Conservation (phyloP, 2,329 filamentous ascomycete species). For the Didymella segeticola region DNA sequence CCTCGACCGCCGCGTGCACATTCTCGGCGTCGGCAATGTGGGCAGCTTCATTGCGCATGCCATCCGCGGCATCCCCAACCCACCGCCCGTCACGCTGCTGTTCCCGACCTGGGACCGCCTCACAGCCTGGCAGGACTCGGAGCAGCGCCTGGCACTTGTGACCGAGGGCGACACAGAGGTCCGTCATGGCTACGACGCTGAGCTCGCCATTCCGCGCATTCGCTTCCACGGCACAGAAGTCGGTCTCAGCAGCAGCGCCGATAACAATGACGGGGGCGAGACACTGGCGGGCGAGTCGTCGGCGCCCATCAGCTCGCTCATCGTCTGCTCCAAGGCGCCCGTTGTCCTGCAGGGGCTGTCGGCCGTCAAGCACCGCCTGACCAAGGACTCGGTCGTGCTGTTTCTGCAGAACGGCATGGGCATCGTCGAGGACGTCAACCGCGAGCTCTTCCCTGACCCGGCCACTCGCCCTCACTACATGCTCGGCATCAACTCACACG, state of each 20-base stretch:
- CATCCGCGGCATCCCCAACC: constrained; percentile 65
- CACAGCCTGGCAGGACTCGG: constrained; percentile 55
- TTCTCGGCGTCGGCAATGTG: constrained; percentile 82
- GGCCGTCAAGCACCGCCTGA: constrained; percentile 71
- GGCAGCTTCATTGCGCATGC: constrained; percentile 80
- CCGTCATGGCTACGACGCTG: constrained; percentile 54
- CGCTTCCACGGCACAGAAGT: constrained; percentile 50
- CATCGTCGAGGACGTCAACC: constrained; percentile 77
- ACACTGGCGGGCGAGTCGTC: constrained; percentile 36
- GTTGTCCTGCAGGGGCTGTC: constrained; percentile 71
- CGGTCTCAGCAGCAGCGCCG: constrained; percentile 22
- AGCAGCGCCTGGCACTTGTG: constrained; percentile 55
- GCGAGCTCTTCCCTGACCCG: constrained; percentile 71
- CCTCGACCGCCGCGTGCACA: constrained; percentile 56
- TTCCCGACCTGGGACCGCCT: constrained; percentile 64
- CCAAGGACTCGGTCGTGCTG: constrained; percentile 72
- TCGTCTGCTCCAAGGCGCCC: constrained; percentile 79
- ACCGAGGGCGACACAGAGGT: constrained; percentile 52
- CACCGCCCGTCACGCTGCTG: constrained; percentile 81
- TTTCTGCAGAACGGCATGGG: constrained; percentile 85
- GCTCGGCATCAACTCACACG: constrained; percentile 70
- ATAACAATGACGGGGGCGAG: background rate
- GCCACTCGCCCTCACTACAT: constrained; percentile 75
- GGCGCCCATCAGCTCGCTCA: constrained; percentile 72
- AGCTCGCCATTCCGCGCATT: constrained; percentile 48